Conservation (phyloP, 306 rosid species). For the Hippophae tibetana region DNA sequence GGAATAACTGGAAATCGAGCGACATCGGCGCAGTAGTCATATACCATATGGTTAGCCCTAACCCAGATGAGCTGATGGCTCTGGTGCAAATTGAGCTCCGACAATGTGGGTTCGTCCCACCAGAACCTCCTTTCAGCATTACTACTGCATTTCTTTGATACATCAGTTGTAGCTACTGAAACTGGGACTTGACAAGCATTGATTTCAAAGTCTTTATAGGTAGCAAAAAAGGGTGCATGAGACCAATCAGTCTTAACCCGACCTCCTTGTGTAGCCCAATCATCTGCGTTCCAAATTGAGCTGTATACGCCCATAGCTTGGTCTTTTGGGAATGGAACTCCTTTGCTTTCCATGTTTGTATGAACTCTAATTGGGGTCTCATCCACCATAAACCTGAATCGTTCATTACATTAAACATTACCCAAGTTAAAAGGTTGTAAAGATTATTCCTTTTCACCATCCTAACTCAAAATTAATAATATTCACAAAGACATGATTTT, state of each 20-base stretch:
- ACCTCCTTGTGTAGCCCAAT: conserved; percentile 99
- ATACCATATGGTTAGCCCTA: conserved; percentile 73
- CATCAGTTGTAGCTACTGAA: conserved; percentile 23
- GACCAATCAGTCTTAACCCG: conserved; percentile 91
- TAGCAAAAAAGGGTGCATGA: conserved; percentile 70
- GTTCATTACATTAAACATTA: not conserved
- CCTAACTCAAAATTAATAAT: not conserved
- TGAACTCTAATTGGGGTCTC: conserved; percentile 82
- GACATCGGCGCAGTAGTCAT: conserved; percentile 73
- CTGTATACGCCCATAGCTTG: conserved; percentile 94
- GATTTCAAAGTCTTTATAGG: conserved; percentile 61
- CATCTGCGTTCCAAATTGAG: conserved; percentile 94
- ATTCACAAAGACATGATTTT: too few relatives aligned
- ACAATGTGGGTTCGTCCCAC: conserved; percentile 78
- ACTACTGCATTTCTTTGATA: conserved; percentile 46
- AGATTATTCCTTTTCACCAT: not conserved
- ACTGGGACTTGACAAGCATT: conserved; percentile 51
- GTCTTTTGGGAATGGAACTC: conserved; percentile 69
- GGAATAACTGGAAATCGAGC: conserved; percentile 64
- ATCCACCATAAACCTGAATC: conserved; percentile 58
- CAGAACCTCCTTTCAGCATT: conserved; percentile 50
- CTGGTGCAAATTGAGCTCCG: conserved; percentile 64
- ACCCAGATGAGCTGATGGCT: conserved; percentile 93
- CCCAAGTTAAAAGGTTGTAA: not conserved
- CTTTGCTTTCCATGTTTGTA: conserved; percentile 69